Base-by-base conservation (phyloP, 352 stramenopile genomes). In the Pythium dissotocum region DNA sequence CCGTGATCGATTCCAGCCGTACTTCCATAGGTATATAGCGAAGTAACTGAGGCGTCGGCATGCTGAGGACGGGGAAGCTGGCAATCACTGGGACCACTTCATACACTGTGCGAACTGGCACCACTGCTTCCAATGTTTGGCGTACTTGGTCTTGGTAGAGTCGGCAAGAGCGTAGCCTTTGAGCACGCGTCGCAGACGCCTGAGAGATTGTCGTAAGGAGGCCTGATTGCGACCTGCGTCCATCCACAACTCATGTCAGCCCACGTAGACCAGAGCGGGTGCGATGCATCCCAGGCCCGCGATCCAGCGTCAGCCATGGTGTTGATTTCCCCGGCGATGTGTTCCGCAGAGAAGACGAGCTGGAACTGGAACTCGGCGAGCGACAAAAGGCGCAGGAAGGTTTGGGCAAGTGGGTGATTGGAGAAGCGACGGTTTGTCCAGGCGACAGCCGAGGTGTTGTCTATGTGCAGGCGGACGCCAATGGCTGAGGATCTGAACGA, bases 331-430 rank as follows among this genome's bases (percentile, higher is more conserved):
- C 60, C 55, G 4, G 64, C 30, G 28, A 78, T 71, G 46, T 78
- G 67, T 26, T 61, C 53, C 10, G 71, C 55, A 0, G 71, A 58
- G 10, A 67, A 65, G 1, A 46, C 24, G 2, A 75, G 18, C 10
- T 65, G 53, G 38, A 66, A 72, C 32, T 70, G 52, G n/a, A 77
- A 67, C 28, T 77, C 71, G 0, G 61, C 63, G 16, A 74, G 16
- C 0, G 49, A 75, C 0, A 77, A 14, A 0, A 75, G 24, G 0
- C 67, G 48, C n/a, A 56, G 36, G 7, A 55, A 65, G 10, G 38
- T 46, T 63, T 60, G 57, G 12, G 54, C 63, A 10, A 33, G 16
- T 12, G 58, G 58, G 9, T 64, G 30, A 0, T 33, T 30, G 1
- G 10, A 59, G 0, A 1, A 1, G 0, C 49, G 46, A 3, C 30